Base-by-base conservation (phyloP, 108 stramenopile genomes). In the Pseudonitzschia pungens region DNA sequence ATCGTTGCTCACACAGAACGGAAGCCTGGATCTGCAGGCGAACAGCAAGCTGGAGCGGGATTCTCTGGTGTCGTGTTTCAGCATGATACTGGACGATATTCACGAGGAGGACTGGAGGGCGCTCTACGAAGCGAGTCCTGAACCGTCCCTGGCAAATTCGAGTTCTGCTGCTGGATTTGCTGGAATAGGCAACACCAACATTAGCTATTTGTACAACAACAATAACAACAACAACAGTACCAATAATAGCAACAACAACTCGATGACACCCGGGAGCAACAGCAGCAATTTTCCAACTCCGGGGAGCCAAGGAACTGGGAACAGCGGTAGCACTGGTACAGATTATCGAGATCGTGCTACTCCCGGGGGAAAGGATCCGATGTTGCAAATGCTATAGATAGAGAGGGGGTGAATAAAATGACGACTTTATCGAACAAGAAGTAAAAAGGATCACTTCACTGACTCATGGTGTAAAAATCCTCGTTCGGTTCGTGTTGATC, bases 21-120 rank as follows among this genome's bases (percentile, higher is more conserved):
- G 86, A 42, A 75, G 73, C 22, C 70, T 87, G 78, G 86, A 87
- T 76, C 73, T 87, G 68, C 81, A 87, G 63, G 74, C 77, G 31
- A 77, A 82, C 58, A 69, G 69, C 72, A 82, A 77, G 63, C 58
- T 83, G 79, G 86, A 87, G 70, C 83, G 86, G 10, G 86, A 87
- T 78, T 77, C 86, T 10, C 59, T 84, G 54, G 83, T 87, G 14
- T 71, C 69, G 14, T 82, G 83, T 64, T 87, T 87, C 31, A 71
- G 76, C 56, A 74, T 82, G 65, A 75, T 87, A 22, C 60, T 87
- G 36, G 86, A 87, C 75, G 73, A 83, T 32, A 75, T 86, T n/a
- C 82, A 86, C 60, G 65, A 68, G 36, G 69, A 75, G 29, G 84
- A 85, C 76, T 85, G 84, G 84, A 69, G 78, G 59, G 78, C 78